Conservation (phyloP, 768 basidiomycete genomes). For the Suillus decipiens region DNA sequence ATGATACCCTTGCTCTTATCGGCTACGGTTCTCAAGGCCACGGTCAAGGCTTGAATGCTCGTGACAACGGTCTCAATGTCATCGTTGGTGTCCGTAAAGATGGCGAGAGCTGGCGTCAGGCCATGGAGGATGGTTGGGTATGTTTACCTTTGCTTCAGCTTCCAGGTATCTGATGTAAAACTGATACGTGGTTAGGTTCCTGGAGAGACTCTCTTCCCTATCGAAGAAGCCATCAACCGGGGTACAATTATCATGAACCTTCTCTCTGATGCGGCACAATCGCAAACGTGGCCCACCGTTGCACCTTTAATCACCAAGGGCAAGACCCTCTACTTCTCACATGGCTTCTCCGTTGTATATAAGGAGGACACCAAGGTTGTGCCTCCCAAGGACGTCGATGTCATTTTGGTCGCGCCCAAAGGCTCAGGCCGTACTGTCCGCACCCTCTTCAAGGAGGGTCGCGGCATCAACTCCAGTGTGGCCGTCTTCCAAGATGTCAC, state of each 20-base stretch:
- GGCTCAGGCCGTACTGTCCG: constrained; percentile 99
- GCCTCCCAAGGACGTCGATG: constrained; percentile 92
- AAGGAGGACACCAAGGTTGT: constrained; percentile 95
- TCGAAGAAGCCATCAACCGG: constrained; percentile 93
- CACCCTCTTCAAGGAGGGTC: constrained; percentile 99
- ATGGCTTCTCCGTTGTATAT: constrained; percentile 99
- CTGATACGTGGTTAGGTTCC: constrained; percentile 59
- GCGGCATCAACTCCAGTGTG: constrained; percentile 94
- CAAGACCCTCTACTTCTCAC: constrained; percentile 99
- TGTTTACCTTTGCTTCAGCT: too few relatives aligned
- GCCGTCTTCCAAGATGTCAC: constrained; percentile 98
- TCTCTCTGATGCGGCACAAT: constrained; percentile 98
- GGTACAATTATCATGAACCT: constrained; percentile 99
- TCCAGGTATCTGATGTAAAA: neutral
- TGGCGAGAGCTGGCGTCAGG: constrained; percentile 96
- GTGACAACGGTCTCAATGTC: constrained; percentile 98
- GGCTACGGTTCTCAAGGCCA: constrained; percentile 99
- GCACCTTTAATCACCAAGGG: constrained; percentile 97
- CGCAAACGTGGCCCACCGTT: constrained; percentile 87
- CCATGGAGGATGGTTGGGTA: constrained; percentile 95
- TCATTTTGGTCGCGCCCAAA: constrained; percentile 99
- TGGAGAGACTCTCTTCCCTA: constrained; percentile 96
- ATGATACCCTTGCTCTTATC: constrained; percentile 98
- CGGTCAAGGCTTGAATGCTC: constrained; percentile 97
- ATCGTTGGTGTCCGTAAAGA: constrained; percentile 97